Percentiles rank a stretch among this genome's conserved stretches.
Evolutionary conservation across 257 asterid genomes (phyloP).

Genomic region (Gynochthodes officinalis): DNA sequence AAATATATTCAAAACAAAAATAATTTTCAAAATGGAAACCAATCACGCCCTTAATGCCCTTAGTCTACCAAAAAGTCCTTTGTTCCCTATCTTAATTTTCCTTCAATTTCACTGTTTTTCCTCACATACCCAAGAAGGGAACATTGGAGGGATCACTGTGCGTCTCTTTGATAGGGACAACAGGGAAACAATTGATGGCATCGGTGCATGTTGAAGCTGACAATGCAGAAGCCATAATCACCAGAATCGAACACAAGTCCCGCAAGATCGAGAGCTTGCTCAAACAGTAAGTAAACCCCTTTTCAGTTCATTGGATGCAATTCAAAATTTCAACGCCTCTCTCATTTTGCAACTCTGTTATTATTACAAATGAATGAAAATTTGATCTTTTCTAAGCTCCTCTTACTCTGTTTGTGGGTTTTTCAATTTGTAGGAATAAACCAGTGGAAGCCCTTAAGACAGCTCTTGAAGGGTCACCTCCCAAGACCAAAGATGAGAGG

Average conservation of each 20-base stretch:
- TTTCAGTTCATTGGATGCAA: not conserved
- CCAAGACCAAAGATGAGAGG: constrained; percentile 89
- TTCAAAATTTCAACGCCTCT: not conserved
- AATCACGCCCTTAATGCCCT: too few species aligned
- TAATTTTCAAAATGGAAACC: too few species aligned
- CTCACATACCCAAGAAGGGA: too few species aligned
- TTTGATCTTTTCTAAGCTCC: constrained; percentile 2
- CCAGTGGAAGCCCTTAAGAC: constrained; percentile 99
- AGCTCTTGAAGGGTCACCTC: constrained; percentile 95
- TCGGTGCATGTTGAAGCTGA: constrained; percentile 71
- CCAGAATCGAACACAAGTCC: constrained; percentile 91
- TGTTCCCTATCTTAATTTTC: not conserved
- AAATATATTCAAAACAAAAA: too few species aligned
- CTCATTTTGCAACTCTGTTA: not conserved
- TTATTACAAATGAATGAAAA: not conserved
- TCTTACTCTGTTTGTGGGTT: not conserved
- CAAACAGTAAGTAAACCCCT: constrained; percentile 51
- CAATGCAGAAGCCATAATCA: constrained; percentile 81
- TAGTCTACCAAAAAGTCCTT: too few species aligned
- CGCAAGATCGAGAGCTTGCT: constrained; percentile 98
- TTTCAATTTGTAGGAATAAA: constrained; percentile 56
- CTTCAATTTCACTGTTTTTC: not conserved
- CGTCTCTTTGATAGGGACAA: not conserved
- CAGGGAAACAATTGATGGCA: not conserved
- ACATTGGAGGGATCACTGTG: too few species aligned